Evolutionary conservation across 768 basidiomycete genomes (phyloP).

Genomic region (Trametes villosa): DNA sequence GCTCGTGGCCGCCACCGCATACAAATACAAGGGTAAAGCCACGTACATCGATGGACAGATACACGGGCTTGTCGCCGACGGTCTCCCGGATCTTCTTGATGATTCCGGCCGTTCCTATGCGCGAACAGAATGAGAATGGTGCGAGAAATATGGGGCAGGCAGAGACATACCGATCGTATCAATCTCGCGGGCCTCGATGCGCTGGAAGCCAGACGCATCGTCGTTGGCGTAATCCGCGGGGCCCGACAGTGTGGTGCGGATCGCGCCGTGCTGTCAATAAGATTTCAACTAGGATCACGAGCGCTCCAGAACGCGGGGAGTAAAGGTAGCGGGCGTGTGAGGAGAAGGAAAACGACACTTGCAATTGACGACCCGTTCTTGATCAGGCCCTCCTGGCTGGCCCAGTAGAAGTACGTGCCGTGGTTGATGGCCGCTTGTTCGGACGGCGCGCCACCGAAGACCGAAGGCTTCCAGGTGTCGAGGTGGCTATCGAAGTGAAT

Average conservation of each 20-base stretch:
- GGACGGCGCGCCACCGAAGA: constrained; percentile 76
- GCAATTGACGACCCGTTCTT: constrained; percentile 80
- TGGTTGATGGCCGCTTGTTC: constrained; percentile 80
- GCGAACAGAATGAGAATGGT: background rate
- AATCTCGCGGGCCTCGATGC: constrained; percentile 85
- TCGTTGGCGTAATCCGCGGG: constrained; percentile 80
- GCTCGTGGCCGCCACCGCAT: too few species aligned
- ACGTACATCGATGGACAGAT: constrained; percentile 76
- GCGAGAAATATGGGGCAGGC: background rate
- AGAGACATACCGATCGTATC: constrained; percentile 67
- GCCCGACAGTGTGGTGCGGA: constrained; percentile 81
- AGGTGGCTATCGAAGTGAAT: constrained; percentile 91
- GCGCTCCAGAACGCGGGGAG: constrained; percentile 34
- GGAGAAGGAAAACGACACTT: constrained; percentile 56
- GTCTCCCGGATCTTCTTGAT: constrained; percentile 79
- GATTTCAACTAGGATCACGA: constrained; percentile 77
- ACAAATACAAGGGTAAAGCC: background rate
- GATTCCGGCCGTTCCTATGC: constrained; percentile 74
- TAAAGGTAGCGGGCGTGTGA: constrained; percentile 23
- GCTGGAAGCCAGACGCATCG: constrained; percentile 76
- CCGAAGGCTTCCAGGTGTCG: constrained; percentile 77
- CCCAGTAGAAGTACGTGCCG: constrained; percentile 92
- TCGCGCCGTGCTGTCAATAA: constrained; percentile 74
- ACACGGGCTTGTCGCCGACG: constrained; percentile 75
- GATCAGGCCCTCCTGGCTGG: constrained; percentile 80